Evolutionary conservation across 768 basidiomycete genomes (phyloP).

Genomic region (Inosperma sp.): DNA sequence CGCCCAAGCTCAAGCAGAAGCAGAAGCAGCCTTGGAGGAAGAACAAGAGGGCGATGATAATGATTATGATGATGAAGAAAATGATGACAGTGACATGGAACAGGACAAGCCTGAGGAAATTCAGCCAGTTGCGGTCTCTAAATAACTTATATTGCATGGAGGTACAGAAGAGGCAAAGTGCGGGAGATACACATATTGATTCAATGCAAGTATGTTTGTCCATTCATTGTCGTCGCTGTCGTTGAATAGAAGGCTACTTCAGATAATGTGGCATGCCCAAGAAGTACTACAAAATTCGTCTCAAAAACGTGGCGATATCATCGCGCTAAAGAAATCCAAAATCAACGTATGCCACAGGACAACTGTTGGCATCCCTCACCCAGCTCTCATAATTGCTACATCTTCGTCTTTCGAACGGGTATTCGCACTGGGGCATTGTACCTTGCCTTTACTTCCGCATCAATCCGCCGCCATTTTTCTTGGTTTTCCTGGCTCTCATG

Average conservation of each 20-base stretch:
- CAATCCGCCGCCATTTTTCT: constrained; percentile 49
- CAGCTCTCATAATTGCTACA: constrained; percentile 34
- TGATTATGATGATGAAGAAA: constrained; percentile 42
- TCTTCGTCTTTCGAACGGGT: constrained; percentile 45
- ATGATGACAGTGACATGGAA: constrained; percentile 33
- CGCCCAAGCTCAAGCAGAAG: constrained; percentile 75
- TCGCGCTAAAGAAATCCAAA: no score
- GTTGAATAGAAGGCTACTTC: no score
- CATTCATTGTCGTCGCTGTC: constrained; percentile 12
- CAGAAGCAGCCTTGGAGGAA: constrained; percentile 71
- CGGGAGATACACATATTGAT: constrained; percentile 9
- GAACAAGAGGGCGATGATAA: constrained; percentile 53
- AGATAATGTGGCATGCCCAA: no score
- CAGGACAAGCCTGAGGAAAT: constrained; percentile 22
- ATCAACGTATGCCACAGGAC: no score
- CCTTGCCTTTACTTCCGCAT: constrained; percentile 47
- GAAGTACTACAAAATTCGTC: constrained; percentile 3
- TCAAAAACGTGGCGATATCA: no score
- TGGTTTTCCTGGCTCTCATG: constrained; percentile 55
- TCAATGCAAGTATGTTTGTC: constrained; percentile 25
- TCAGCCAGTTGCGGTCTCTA: constrained; percentile 8
- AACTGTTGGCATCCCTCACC: not conserved
- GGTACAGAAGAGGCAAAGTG: constrained; percentile 4
- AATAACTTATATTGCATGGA: constrained; percentile 9
- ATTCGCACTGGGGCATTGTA: constrained; percentile 39